phyloP scores from a whole-genome alignment of 768 basidiomycete species.

The Tylopilus vinaceipallidus region DNA sequence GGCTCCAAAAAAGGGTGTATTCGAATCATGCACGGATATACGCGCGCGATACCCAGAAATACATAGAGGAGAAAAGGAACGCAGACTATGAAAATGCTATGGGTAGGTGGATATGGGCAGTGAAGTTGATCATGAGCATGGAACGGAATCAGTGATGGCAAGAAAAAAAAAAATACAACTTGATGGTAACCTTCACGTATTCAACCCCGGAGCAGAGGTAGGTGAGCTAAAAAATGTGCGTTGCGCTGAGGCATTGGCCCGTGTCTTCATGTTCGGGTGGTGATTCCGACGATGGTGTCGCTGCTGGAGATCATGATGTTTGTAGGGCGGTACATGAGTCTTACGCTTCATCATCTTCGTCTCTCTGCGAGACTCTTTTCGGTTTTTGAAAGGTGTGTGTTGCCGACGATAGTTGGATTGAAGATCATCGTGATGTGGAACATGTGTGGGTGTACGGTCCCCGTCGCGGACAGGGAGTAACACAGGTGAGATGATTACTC shows the following conservation, averaged over 20 bases:
- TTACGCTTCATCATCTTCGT: slow-evolving; percentile 65
- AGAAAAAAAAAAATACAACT: slow-evolving; percentile 27
- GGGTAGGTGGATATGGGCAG: slow-evolving; percentile 10
- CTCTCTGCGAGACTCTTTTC: slow-evolving; percentile 66
- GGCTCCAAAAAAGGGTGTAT: slow-evolving; percentile 9
- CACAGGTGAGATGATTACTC: slow-evolving; percentile 48
- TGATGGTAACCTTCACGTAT: slow-evolving; percentile 20
- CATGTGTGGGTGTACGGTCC: slow-evolving; percentile 52
- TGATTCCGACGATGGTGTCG: slow-evolving; percentile 54
- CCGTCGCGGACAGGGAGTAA: slow-evolving; percentile 52
- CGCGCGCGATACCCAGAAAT: slow-evolving; percentile 18
- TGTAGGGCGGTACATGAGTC: slow-evolving; percentile 41
- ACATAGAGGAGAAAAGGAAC: slow-evolving; percentile 9
- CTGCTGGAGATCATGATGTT: slow-evolving; percentile 43
- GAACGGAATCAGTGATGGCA: slow-evolving; percentile 7
- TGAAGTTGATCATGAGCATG: slow-evolving; percentile 2
- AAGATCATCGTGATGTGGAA: slow-evolving; percentile 32
- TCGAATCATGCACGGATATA: slow-evolving; percentile 24
- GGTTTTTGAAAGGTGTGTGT: slow-evolving; percentile 45
- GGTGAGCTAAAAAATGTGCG: slow-evolving; percentile 41
- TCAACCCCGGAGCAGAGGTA: slow-evolving; percentile 27
- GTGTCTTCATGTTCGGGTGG: slow-evolving; percentile 63
- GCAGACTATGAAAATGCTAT: slow-evolving; percentile 10
- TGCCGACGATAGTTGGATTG: slow-evolving; percentile 38
- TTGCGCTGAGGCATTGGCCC: slow-evolving; percentile 55